Base-by-base conservation (phyloP, 352 stramenopile genomes). In the Labyrinthula sp. region DNA sequence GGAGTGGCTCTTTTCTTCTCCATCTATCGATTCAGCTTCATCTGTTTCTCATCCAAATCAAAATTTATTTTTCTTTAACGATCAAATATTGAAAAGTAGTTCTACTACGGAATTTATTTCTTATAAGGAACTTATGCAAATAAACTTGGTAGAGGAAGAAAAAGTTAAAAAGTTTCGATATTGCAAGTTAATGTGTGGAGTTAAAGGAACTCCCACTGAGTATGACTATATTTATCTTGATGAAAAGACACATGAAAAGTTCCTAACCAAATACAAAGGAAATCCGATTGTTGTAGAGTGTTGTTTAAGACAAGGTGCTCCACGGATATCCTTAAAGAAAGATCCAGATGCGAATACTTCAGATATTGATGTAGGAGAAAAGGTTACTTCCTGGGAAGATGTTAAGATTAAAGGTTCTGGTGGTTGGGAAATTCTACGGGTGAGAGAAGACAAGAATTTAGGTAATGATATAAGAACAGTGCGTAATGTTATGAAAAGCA, bases 381-480 rank as follows among this genome's bases (percentile, higher is more conserved):
- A n/a, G n/a, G n/a, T n/a, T n/a, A n/a, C n/a, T n/a, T n/a, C n/a
- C n/a, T 52, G 43, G 43, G 14, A 31, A 5, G 18, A 9, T 6
- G 34, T 15, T 6, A 14, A 8, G 14, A 7, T 12, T 1, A 17
- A 20, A 8, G 17, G 31, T 0, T 31, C 31, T 28, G 31, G 23
- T 38, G 43, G 3, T 22, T 52, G 43, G 43, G 47, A 52, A 15
- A 45, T 54, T 34, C 34, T 35, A 2, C 43, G 43, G 7, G 43
- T 52, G 5, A 31, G 43, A 12, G 43, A 52, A 35, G 43, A 52
- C 26, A 52, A 52, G 35, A 1, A 35, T n/a, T 45, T 52, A 1
- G 43, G 31, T 25, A 52, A 52, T 22, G 43, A 52, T 25, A 54
- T 47, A 14, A 43, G 24, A 9, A 47, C 34, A 4, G 43, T 52